Base-by-base conservation (phyloP, 306 rosid species). In the Malus domestica region DNA sequence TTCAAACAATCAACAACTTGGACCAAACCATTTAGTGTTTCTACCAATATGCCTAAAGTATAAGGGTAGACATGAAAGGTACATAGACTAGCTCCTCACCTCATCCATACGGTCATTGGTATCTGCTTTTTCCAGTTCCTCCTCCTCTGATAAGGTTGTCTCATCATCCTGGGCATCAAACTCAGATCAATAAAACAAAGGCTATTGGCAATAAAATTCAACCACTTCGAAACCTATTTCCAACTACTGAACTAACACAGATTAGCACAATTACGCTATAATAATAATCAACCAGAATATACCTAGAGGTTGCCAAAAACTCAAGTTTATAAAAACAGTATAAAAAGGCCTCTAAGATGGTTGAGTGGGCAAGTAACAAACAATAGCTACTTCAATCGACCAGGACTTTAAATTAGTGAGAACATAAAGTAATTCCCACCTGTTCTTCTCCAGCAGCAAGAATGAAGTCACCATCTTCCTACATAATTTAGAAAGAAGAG, bases 381-480 rank as follows among this genome's bases (percentile, higher is more conserved):
- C 32, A 23, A 59, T 11, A 59, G 29, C 64, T 23, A 59, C 19
- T 8, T 61, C 27, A 61, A 12, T 25, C 66, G 5, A 22, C 7
- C 40, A 62, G 38, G 4, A 62, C 5, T 13, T 30, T 61, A 27
- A 62, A 62, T 14, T 62, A 62, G 30, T 62, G 40, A 62, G 30
- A n/a, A 62, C 38, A 29, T 29, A 14, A 29, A 59, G 42, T 16
- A 38, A 71, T 58, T 65, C 76, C 68, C 78, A 95, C 99, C 93
- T 90, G 90, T 72, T 92, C 97, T 77, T 95, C 97, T 80, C 73
- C 81, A 15, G 88, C 85, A 74, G 82, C 90, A 73, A 89, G 84
- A 85, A 90, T 79, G 82, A 90, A 95, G 80, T 95, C 99, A 60
- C 83, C 92, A 70, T 95, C 99, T 86, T 89, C 97, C 99, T 95